These are phyloP conservation scores for Panicum hallii DNA, from an alignment of 202 grass and related monocot species.

Conservation along the genomic window DNA sequence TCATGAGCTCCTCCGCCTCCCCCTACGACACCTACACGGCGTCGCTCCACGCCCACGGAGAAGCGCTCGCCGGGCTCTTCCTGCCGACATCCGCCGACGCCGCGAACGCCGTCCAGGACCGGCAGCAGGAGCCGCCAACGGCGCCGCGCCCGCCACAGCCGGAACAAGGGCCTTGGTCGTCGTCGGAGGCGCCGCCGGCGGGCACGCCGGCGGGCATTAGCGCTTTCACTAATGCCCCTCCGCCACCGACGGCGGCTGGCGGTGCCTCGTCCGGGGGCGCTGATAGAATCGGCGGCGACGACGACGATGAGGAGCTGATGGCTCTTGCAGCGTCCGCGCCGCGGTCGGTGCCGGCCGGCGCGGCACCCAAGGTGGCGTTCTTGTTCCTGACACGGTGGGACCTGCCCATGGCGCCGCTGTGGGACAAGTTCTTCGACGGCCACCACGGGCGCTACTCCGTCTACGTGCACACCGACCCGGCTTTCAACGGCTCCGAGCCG, in stretches of 20 bases:
- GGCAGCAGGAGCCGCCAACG: neutral
- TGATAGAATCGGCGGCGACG: neutral
- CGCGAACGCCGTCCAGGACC: neutral
- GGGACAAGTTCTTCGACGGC: slow-evolving; percentile 77
- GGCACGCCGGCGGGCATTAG: neutral
- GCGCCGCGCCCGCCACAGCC: neutral
- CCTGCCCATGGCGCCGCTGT: slow-evolving; percentile 79
- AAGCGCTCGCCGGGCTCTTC: slow-evolving; percentile 36
- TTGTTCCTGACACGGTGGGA: slow-evolving; percentile 86
- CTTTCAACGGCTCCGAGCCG: slow-evolving; percentile 59
- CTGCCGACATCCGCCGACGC: neutral
- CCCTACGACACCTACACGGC: neutral
- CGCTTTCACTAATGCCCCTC: too few species aligned
- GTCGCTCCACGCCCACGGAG: neutral
- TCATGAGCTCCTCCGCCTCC: neutral
- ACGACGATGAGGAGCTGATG: slow-evolving; percentile 46
- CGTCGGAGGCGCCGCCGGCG: neutral
- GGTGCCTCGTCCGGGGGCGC: too few species aligned
- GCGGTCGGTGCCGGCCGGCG: neutral
- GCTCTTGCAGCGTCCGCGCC: slow-evolving; percentile 37
- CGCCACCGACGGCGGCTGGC: neutral
- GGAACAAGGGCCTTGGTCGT: too few species aligned
- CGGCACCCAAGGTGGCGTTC: slow-evolving; percentile 68
- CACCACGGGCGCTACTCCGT: slow-evolving; percentile 70
- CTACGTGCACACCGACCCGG: slow-evolving; percentile 81